A percentile compares a stretch with the other conserved stretches of the same genome.
Evolutionary conservation across 768 basidiomycete genomes (phyloP).

Genomic region (Megacollybia marginata): DNA sequence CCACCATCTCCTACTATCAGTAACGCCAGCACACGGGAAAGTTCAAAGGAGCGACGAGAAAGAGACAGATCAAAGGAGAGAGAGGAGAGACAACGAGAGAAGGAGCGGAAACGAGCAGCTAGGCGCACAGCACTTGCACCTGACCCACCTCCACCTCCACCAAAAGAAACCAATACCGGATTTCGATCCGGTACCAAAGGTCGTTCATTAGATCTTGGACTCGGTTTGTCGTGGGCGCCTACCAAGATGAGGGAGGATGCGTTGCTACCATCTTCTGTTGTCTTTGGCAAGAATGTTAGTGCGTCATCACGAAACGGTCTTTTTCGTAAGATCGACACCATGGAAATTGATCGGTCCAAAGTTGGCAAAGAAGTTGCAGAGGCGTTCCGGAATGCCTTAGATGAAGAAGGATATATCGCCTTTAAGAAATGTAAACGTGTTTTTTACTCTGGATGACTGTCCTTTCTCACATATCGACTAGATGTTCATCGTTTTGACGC

Average conservation of each 20-base stretch:
- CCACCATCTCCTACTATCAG: conserved; percentile 30
- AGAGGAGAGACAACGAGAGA: conserved; percentile 12
- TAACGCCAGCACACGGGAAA: conserved; percentile 13
- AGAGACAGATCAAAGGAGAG: conserved; percentile 15
- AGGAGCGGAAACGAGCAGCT: conserved; percentile 5
- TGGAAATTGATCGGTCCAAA: conserved; percentile 22
- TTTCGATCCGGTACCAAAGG: conserved; percentile 46
- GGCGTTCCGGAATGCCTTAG: conserved; percentile 37
- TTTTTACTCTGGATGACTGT: conserved; percentile 4
- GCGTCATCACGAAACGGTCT: conserved; percentile 19
- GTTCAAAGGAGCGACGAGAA: conserved; percentile 9
- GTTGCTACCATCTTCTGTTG: conserved; percentile 42
- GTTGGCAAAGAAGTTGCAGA: conserved; percentile 41
- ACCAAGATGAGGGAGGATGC: conserved; percentile 59
- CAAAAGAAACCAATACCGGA: conserved; percentile 19
- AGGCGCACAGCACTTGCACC: background rate
- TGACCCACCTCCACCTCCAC: conserved; percentile 9
- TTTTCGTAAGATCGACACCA: conserved; percentile 12
- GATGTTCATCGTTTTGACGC: conserved; percentile 74
- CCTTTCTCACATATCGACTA: conserved; percentile 16
- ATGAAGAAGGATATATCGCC: conserved; percentile 35
- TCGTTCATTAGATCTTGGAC: conserved; percentile 62
- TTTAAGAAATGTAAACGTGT: conserved; percentile 60
- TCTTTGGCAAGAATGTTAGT: conserved; percentile 23
- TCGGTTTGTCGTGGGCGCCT: conserved; percentile 70